Evolutionary conservation across 441 rosid genomes (phyloP).

Genomic region (Geranium incanum): DNA sequence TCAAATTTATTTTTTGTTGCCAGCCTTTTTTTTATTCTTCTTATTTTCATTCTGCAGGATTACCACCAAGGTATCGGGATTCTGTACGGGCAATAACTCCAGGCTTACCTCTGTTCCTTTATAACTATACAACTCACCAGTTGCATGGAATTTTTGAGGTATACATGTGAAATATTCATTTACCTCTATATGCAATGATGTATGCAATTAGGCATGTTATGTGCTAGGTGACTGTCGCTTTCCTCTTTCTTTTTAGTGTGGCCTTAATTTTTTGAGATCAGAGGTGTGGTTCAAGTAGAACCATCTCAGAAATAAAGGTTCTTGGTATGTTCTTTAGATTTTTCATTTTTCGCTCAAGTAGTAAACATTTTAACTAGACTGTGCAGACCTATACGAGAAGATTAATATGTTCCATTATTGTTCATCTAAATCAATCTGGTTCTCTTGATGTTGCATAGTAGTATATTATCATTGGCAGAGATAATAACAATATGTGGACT

Average conservation of each 20-base stretch:
- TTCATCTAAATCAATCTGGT: not conserved
- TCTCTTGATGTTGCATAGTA: not conserved
- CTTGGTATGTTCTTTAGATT: not conserved
- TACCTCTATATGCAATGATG: not conserved
- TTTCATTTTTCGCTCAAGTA: not conserved
- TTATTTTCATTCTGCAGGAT: conserved; percentile 42
- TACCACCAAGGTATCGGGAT: conserved; percentile 95
- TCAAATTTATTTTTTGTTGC: not conserved
- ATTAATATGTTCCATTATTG: not conserved
- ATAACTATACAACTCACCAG: conserved; percentile 96
- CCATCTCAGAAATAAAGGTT: not conserved
- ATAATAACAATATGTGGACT: not conserved
- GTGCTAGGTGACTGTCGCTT: not conserved
- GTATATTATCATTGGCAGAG: not conserved
- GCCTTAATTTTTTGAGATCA: not conserved
- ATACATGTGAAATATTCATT: conserved; percentile 18
- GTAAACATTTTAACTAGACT: not conserved
- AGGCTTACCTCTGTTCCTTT: conserved; percentile 90
- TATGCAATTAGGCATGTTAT: not conserved
- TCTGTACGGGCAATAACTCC: conserved; percentile 96
- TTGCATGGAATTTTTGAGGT: conserved; percentile 98
- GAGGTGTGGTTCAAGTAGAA: not conserved
- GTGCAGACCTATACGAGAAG: not conserved
- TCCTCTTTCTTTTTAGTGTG: not conserved
- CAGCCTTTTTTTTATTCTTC: not conserved